Conservation (phyloP, 495 filamentous ascomycete genomes). For the Astrothelium subdiscretum region DNA sequence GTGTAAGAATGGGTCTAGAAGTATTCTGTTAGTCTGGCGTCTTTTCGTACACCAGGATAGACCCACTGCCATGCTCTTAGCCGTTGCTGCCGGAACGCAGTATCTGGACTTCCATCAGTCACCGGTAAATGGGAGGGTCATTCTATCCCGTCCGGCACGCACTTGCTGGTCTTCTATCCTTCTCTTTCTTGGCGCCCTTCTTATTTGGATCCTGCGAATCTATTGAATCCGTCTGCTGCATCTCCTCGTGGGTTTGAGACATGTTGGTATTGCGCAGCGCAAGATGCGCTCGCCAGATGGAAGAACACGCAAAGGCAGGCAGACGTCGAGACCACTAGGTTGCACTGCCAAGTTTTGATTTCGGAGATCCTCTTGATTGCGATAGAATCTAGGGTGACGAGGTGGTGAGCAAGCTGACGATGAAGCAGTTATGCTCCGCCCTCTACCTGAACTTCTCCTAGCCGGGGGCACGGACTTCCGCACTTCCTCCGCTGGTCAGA, state of each 20-base stretch:
- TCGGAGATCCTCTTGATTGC: background rate
- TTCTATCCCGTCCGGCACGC: conserved; percentile 26
- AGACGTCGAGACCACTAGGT: background rate
- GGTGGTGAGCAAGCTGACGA: too few relatives aligned
- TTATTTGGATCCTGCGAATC: conserved; percentile 29
- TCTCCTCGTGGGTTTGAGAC: conserved; percentile 27
- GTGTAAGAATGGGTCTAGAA: conserved; percentile 74
- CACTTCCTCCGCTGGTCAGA: too few relatives aligned
- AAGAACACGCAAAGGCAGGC: background rate
- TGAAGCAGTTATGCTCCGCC: too few relatives aligned
- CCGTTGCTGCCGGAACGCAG: conserved; percentile 83
- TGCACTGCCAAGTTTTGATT: background rate
- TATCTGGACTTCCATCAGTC: conserved; percentile 44
- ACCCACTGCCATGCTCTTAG: conserved; percentile 90
- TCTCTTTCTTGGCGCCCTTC: conserved; percentile 59
- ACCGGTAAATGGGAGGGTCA: background rate
- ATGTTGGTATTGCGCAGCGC: conserved; percentile 12
- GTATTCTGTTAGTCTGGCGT: conserved; percentile 7
- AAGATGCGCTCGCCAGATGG: background rate
- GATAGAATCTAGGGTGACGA: background rate
- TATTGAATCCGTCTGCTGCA: conserved; percentile 31
- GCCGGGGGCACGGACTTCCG: too few relatives aligned
- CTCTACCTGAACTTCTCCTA: too few relatives aligned
- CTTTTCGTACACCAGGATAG: background rate
- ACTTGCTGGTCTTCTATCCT: conserved; percentile 80